These are phyloP conservation scores for Diddensiella transvaalensis DNA, from an alignment of 805 yeast genomes.

Conservation along the genomic window DNA sequence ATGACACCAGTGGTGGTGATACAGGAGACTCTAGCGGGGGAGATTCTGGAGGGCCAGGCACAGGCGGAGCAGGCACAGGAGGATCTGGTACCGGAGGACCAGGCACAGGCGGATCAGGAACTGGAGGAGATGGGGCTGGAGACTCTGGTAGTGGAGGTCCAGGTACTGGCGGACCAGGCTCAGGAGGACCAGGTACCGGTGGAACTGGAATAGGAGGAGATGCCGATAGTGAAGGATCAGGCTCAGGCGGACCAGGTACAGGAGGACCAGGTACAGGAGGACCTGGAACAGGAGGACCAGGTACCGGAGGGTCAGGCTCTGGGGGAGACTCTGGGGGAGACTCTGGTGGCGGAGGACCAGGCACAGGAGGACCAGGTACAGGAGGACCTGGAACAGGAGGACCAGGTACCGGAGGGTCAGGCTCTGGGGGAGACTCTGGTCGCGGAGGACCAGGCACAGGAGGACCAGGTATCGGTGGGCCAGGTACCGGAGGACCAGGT, in stretches of 20 bases:
- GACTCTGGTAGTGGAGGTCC: neutral
- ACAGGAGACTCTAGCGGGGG: no score
- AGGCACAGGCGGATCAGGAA: constrained; percentile 6
- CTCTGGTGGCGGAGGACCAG: neutral
- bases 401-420: neutral
- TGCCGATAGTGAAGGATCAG: neutral
- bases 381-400: no score
- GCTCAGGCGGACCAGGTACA: no score
- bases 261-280: no score
- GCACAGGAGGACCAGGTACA: no score
- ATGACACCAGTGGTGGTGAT: no score
- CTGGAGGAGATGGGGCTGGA: constrained; percentile 12
- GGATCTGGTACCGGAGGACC: neutral
- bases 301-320: neutral
- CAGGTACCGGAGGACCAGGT: constrained; percentile 8
- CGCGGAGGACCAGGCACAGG: constrained; percentile 4
- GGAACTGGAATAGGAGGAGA: neutral
- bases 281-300: no score
- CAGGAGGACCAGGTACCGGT: neutral
- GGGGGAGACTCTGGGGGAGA: neutral
- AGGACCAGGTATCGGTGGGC: constrained; percentile 9
- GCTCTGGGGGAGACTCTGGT: neutral
- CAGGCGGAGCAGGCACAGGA: neutral
- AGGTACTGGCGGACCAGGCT: neutral
- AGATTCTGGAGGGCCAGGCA: neutral